These are phyloP conservation scores for Ocimum tenuiflorum DNA, from an alignment of 257 asterid genomes.

Conservation along the genomic window DNA sequence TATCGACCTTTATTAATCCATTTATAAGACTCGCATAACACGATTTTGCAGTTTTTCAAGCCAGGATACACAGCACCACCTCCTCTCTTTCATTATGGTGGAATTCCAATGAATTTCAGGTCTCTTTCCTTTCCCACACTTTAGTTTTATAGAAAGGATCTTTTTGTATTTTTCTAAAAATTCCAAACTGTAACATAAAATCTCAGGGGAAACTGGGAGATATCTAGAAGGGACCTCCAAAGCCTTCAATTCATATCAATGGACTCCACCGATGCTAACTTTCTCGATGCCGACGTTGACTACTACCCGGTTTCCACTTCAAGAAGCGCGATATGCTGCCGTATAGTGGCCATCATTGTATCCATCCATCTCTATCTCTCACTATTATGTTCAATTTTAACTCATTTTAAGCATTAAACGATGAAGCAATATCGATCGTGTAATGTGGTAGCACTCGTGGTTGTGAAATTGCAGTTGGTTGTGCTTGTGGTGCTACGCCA, in stretches of 20 bases:
- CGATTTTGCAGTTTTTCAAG: slow-evolving; percentile 54
- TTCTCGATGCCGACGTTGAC: slow-evolving; percentile 35
- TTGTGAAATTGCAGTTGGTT: slow-evolving; percentile 42
- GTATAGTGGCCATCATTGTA: slow-evolving; percentile 65
- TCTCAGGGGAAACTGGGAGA: slow-evolving; percentile 73
- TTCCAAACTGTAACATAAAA: not conserved
- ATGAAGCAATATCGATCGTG: too few species aligned
- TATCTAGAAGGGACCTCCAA: slow-evolving; percentile 45
- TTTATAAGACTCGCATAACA: not conserved
- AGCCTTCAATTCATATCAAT: slow-evolving; percentile 39
- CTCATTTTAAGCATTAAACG: too few species aligned
- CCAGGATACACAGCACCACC: slow-evolving; percentile 76
- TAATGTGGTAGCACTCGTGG: too few species aligned
- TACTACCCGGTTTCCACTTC: slow-evolving; percentile 36
- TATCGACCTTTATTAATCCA: too few species aligned
- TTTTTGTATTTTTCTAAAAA: too few species aligned
- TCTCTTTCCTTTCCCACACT: slow-evolving; percentile 10
- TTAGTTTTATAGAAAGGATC: not conserved
- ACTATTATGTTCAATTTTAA: not conserved
- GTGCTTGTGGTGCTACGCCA: slow-evolving; percentile 62
- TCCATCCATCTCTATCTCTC: not conserved
- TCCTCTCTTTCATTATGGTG: slow-evolving; percentile 46
- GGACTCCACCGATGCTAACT: slow-evolving; percentile 29
- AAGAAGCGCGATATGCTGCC: slow-evolving; percentile 60
- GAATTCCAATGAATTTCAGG: slow-evolving; percentile 67